phyloP scores from a whole-genome alignment of 2,329 filamentous ascomycete species.

The Periconia macrospinosa region DNA sequence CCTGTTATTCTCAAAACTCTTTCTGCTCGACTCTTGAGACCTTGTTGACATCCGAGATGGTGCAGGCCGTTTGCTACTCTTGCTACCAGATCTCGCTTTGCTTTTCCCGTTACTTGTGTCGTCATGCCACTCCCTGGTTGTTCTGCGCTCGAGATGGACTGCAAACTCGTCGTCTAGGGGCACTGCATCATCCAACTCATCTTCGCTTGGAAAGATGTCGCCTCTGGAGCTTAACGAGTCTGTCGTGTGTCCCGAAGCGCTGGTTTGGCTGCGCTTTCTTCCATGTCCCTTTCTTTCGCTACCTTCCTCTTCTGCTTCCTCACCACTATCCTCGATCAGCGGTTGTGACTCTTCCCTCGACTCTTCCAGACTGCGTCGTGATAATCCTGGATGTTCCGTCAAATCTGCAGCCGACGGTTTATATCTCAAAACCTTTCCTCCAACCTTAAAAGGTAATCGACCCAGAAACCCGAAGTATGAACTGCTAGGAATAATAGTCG shows the following conservation, averaged over 20 bases:
- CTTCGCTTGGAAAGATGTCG: slow-evolving; percentile 89
- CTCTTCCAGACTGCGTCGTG: slow-evolving; percentile 57
- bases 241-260: slow-evolving; percentile 76
- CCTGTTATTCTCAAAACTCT: slow-evolving; percentile 16
- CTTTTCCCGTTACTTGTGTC: slow-evolving; percentile 71
- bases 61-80: slow-evolving; percentile 46
- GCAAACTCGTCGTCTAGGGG: slow-evolving; percentile 91
- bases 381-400: slow-evolving; percentile 77
- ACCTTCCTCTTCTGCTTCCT: slow-evolving; percentile 30
- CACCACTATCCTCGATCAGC: slow-evolving; percentile 66
- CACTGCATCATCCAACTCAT: slow-evolving; percentile 84
- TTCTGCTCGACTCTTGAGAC: slow-evolving; percentile 31
- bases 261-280: slow-evolving; percentile 74
- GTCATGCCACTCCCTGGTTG: slow-evolving; percentile 61
- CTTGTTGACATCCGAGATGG: slow-evolving; percentile 52
- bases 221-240: slow-evolving; percentile 86
- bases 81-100: slow-evolving; percentile 49
- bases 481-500: slow-evolving; percentile 86
- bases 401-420: slow-evolving; percentile 89
- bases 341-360: slow-evolving; percentile 68
- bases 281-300: slow-evolving; percentile 40
- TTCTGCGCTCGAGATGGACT: slow-evolving; percentile 73
- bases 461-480: slow-evolving; percentile 84
- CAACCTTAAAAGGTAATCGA: slow-evolving; percentile 81
- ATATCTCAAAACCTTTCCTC: slow-evolving; percentile 77